Evolutionary conservation across 2,329 filamentous ascomycete genomes (phyloP).

Genomic region (Cercospora sp.): DNA sequence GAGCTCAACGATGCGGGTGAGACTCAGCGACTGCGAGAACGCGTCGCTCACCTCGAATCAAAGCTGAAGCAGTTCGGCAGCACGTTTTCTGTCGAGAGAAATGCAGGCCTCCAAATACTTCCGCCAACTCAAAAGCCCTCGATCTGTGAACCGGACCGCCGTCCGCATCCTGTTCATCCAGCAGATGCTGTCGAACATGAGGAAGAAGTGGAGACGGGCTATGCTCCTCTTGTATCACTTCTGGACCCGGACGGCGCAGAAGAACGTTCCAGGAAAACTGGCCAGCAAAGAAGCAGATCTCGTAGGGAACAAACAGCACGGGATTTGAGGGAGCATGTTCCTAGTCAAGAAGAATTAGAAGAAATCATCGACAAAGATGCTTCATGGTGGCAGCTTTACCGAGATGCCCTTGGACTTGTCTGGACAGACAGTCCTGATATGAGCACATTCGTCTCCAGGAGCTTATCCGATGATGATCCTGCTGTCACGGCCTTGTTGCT

Average conservation of each 20-base stretch:
- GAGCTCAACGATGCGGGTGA: background rate
- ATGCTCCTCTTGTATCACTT: slow-evolving; percentile 6
- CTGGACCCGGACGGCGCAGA: background rate
- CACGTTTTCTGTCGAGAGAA: background rate
- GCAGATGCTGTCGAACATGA: background rate
- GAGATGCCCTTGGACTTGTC: slow-evolving; percentile 18
- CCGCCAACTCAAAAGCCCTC: background rate
- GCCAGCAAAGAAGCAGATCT: background rate
- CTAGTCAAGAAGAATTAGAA: slow-evolving; percentile 11
- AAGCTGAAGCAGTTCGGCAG: background rate
- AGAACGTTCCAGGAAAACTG: background rate
- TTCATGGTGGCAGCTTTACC: slow-evolving; percentile 24
- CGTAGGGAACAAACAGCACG: background rate
- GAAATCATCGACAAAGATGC: slow-evolving; percentile 15
- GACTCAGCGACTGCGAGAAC: slow-evolving; percentile 6
- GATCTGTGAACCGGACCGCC: background rate
- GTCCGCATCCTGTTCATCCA: background rate
- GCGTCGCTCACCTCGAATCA: slow-evolving; percentile 11
- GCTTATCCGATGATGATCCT: slow-evolving; percentile 6
- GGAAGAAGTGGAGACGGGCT: slow-evolving; percentile 1
- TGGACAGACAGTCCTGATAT: slow-evolving; percentile 12
- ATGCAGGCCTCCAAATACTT: background rate
- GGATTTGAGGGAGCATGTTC: slow-evolving; percentile 6
- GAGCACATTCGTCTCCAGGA: slow-evolving; percentile 10
- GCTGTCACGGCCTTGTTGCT: slow-evolving; percentile 17